Base-by-base conservation (phyloP, 176 grass and related monocot genomes). In the Paspalum vaginatum region DNA sequence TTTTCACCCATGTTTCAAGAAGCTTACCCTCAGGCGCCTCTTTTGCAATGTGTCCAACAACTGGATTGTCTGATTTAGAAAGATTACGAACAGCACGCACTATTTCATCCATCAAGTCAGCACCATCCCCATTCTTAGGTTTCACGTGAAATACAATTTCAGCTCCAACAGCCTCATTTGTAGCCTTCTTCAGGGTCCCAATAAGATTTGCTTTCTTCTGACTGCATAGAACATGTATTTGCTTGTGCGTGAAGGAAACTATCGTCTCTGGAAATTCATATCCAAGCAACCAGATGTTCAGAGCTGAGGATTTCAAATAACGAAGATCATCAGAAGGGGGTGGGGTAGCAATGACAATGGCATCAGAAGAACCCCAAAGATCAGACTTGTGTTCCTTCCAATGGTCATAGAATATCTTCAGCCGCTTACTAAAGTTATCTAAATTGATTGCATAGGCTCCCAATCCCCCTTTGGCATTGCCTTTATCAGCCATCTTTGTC, bases 251-350 rank as follows among this genome's bases (percentile, higher is more conserved):
- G 81, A 97, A 97, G 72, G 93, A 79, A 88, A 97, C 88, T 79
- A 97, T 92, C 9, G 93, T 97, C 81, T 97, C 90, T n/a, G 93
- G 90, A 71, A 97, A 97, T 88, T 97, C 93, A 79, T 95, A 95
- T 75, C 93, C 93, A 65, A 96, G 81, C 43, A 96, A 77, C 93
- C 93, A 97, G 70, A 91, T 88, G 61, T 97, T 84, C 61, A 97
- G 55, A 63, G 93, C 88, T 61, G 90, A 92, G 32, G 93, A 97
- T 68, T 97, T 97, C 54, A 90, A 71, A 83, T 96, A 96, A 37
- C 85, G 87, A 76, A 97, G 84, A 84, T 97, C 85, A 74, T 93
- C 93, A 75, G 90, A 97, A 79, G 93, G 44, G 27, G 93, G 90
- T 68, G 93, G 93, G 44, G 88, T 97, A 56, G 85, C 86, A 65